phyloP scores from a whole-genome alignment of 1,284 basidiomycete genomes.

The Tilletia horrida region DNA sequence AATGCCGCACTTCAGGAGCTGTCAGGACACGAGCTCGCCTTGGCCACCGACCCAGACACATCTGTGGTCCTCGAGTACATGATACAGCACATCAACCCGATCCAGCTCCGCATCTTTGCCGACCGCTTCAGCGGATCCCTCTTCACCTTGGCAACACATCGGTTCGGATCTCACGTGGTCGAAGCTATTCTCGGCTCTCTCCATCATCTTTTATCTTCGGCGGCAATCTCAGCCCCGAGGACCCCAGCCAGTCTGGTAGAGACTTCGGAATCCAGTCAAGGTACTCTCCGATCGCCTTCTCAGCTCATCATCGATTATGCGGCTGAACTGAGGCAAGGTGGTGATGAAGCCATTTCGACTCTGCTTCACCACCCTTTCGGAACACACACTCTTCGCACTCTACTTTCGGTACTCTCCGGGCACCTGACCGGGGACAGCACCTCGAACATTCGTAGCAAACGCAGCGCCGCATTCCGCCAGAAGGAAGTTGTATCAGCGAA shows the following conservation, averaged over 20 bases:
- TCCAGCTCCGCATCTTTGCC: constrained; percentile 46
- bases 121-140: constrained; percentile 46
- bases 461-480: constrained; percentile 45
- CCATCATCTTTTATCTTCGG: constrained; percentile 31
- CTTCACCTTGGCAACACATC: constrained; percentile 36
- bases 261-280: constrained; percentile 24
- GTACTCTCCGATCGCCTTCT: constrained; percentile 36
- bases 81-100: constrained; percentile 32
- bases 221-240: constrained; percentile 23
- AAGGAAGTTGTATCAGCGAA: constrained; percentile 23
- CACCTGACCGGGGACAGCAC: constrained; percentile 25
- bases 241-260: constrained; percentile 24
- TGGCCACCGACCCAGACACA: constrained; percentile 50
- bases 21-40: constrained; percentile 45
- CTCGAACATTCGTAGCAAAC: constrained; percentile 27
- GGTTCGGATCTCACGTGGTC: constrained; percentile 52
- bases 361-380: constrained; percentile 41
- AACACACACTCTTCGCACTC: constrained; percentile 44
- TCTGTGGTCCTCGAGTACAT: constrained; percentile 49
- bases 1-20: constrained; percentile 49
- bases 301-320: constrained; percentile 37
- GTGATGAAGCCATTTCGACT: constrained; percentile 18
- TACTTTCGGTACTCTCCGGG: constrained; percentile 42
- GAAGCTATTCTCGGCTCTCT: constrained; percentile 37
- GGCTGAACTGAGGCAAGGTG: constrained; percentile 25